Evolutionary conservation across 2,329 filamentous ascomycete species (phyloP).

Genomic region (Ophiosphaerella herpotricha): DNA sequence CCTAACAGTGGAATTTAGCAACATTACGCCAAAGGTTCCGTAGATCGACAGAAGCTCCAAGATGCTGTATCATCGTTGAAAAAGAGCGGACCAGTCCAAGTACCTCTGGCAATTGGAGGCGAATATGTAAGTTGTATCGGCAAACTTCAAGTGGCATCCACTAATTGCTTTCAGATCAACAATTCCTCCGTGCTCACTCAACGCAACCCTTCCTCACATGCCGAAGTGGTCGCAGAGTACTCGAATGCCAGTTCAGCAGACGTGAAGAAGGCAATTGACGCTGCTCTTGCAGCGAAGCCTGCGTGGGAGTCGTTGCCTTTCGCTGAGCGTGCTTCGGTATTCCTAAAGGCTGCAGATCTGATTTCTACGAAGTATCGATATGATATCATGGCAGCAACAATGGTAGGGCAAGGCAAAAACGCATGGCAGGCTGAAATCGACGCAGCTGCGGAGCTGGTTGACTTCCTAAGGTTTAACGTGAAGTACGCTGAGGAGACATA

Average conservation of each 20-base stretch:
- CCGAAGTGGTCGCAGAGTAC: slow-evolving; percentile 77
- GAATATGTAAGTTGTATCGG: slow-evolving; percentile 65
- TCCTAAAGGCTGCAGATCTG: slow-evolving; percentile 93
- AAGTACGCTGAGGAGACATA: slow-evolving; percentile 93
- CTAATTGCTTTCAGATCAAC: slow-evolving; percentile 59
- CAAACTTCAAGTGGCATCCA: background rate
- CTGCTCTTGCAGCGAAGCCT: slow-evolving; percentile 82
- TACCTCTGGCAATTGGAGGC: slow-evolving; percentile 83
- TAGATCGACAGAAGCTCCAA: slow-evolving; percentile 75
- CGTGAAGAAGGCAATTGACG: slow-evolving; percentile 78
- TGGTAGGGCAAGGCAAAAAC: slow-evolving; percentile 97
- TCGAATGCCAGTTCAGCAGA: slow-evolving; percentile 78
- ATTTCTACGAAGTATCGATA: slow-evolving; percentile 92
- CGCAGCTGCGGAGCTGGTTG: slow-evolving; percentile 85
- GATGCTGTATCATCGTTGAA: slow-evolving; percentile 73
- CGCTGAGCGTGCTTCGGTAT: slow-evolving; percentile 86
- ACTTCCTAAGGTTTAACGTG: slow-evolving; percentile 94
- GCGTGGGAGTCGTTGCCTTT: slow-evolving; percentile 88
- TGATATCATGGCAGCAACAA: slow-evolving; percentile 93
- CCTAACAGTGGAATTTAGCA: slow-evolving; percentile 62
- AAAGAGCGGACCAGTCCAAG: slow-evolving; percentile 70
- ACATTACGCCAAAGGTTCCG: slow-evolving; percentile 83
- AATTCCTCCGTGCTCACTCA: slow-evolving; percentile 70
- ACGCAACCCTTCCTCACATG: slow-evolving; percentile 81
- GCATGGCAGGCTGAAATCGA: slow-evolving; percentile 99